Percentiles rank a stretch among this genome's conserved stretches.
phyloP scores from a whole-genome alignment of 345 rosid genomes.

The Boechera retrofracta region DNA sequence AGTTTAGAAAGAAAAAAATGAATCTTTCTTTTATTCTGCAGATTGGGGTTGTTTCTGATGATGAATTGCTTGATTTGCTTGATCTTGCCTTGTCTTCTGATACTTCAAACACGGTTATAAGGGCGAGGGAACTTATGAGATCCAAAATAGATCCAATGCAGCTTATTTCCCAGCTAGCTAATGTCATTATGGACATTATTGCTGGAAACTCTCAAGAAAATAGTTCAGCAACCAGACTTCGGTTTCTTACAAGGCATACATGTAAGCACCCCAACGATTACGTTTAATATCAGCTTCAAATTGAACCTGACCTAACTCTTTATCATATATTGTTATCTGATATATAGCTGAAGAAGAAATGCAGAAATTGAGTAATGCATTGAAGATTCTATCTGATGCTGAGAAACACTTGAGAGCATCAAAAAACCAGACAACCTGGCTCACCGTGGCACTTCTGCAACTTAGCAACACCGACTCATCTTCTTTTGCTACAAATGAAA shows the following conservation, averaged over 20 bases:
- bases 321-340: constrained; percentile 9
- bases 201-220: constrained; percentile 69
- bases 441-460: constrained; percentile 90
- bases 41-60: constrained; percentile 96
- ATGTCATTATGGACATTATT: constrained; percentile 88
- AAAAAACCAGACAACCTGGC: constrained; percentile 97
- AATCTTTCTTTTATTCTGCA: constrained; percentile 36
- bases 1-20: background rate
- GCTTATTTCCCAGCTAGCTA: constrained; percentile 90
- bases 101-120: constrained; percentile 88
- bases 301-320: constrained; percentile 3
- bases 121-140: constrained; percentile 92
- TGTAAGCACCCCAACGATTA: constrained; percentile 52
- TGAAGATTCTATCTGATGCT: constrained; percentile 88
- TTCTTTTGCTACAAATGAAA: constrained; percentile 50
- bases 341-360: constrained; percentile 77
- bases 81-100: constrained; percentile 92
- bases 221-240: constrained; percentile 63
- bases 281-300: background rate
- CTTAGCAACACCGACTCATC: constrained; percentile 68
- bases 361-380: constrained; percentile 72
- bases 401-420: constrained; percentile 91
- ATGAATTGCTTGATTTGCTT: constrained; percentile 88
- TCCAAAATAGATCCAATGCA: constrained; percentile 97
- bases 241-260: constrained; percentile 60